Evolutionary conservation across 805 yeast species (phyloP).

Genomic region (Starmerella asiatica): DNA sequence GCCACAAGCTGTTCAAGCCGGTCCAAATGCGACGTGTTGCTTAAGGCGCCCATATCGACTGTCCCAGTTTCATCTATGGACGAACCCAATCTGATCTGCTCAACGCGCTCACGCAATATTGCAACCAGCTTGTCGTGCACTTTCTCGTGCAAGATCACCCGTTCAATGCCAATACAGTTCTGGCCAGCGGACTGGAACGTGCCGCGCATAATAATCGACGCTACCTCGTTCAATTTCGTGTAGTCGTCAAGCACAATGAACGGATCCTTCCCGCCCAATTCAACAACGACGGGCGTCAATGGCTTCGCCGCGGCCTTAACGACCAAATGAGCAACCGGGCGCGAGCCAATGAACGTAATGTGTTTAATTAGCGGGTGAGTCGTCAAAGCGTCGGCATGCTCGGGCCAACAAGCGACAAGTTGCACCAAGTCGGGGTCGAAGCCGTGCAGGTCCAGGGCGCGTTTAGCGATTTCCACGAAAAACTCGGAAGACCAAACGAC

Average conservation of each 20-base stretch:
- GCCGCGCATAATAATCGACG: slow-evolving; percentile 84
- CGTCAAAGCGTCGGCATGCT: slow-evolving; percentile 74
- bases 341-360: slow-evolving; percentile 91
- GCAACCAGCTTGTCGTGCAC: slow-evolving; percentile 51
- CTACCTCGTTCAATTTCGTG: slow-evolving; percentile 28
- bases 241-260: slow-evolving; percentile 59
- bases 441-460: slow-evolving; percentile 60
- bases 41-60: slow-evolving; percentile 94
- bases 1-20: slow-evolving; percentile 50
- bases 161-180: slow-evolving; percentile 93
- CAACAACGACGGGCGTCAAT: slow-evolving; percentile 91
- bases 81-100: slow-evolving; percentile 63
- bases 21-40: slow-evolving; percentile 61
- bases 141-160: slow-evolving; percentile 58
- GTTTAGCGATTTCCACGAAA: slow-evolving; percentile 57
- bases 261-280: slow-evolving; percentile 94
- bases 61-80: slow-evolving; percentile 83
- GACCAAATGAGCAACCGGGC: slow-evolving; percentile 83
- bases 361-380: slow-evolving; percentile 72
- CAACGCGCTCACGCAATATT: slow-evolving; percentile 45
- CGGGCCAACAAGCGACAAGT: slow-evolving; percentile 77
- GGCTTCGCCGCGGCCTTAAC: slow-evolving; percentile 68
- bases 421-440: slow-evolving; percentile 75
- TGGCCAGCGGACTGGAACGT: slow-evolving; percentile 96
- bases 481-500: slow-evolving; percentile 88